Evolutionary conservation across 768 basidiomycete species (phyloP).

Genomic region (Suillus luteus): DNA sequence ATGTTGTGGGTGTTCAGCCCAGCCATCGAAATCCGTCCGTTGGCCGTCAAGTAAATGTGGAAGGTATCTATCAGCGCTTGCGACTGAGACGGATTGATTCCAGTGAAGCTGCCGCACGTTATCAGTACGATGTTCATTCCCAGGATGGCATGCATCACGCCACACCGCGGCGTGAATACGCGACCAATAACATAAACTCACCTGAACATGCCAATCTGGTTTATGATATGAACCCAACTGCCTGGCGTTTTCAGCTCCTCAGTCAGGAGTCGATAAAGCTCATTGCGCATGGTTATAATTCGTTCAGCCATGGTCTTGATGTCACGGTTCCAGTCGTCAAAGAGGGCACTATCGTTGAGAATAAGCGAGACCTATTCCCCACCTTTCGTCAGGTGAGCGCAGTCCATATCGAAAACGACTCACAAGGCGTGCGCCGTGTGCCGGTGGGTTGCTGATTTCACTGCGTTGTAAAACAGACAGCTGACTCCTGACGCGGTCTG

Average conservation of each 20-base stretch:
- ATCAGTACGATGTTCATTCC: conserved; percentile 16
- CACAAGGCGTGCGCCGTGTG: conserved; percentile 87
- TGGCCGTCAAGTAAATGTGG: conserved; percentile 84
- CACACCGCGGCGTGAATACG: not conserved
- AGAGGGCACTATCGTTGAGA: conserved; percentile 70
- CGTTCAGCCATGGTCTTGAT: conserved; percentile 91
- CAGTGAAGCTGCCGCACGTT: conserved; percentile 67
- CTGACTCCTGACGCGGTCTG: conserved; percentile 76
- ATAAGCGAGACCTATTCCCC: conserved; percentile 69
- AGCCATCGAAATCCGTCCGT: conserved; percentile 94
- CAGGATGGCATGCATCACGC: not conserved
- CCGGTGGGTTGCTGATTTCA: conserved; percentile 94
- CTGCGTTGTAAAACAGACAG: conserved; percentile 89
- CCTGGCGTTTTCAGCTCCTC: conserved; percentile 85
- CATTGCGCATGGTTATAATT: conserved; percentile 89
- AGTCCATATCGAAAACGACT: conserved; percentile 29
- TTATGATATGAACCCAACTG: conserved; percentile 93
- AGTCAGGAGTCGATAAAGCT: conserved; percentile 59
- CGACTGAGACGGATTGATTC: conserved; percentile 67
- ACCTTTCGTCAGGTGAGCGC: conserved; percentile 6
- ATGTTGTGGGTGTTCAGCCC: conserved; percentile 83
- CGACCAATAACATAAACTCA: conserved; percentile 33
- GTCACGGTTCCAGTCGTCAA: conserved; percentile 88
- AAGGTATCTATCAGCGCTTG: conserved; percentile 66
- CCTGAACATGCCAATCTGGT: conserved; percentile 99